These are phyloP conservation scores for Calamus simplicifolius DNA, from an alignment of 176 grass and related monocot genomes.

Conservation along the genomic window DNA sequence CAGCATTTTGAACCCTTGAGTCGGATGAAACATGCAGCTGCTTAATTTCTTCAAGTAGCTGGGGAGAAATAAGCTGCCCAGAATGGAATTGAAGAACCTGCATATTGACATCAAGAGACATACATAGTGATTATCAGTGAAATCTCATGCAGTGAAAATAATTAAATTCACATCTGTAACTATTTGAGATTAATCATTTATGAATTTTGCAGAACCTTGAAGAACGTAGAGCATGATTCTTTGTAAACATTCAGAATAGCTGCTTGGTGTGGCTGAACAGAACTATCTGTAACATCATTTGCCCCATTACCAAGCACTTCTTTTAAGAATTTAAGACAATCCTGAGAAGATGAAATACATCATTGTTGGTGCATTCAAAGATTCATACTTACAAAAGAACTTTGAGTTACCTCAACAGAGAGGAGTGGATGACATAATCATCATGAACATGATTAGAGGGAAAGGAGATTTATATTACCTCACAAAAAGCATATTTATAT, in stretches of 20 bases:
- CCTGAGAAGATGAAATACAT: constrained; percentile 27
- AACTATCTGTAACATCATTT: constrained; percentile 31
- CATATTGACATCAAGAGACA: neutral
- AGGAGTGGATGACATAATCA: constrained; percentile 6
- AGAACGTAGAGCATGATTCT: constrained; percentile 59
- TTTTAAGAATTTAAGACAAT: constrained; percentile 80
- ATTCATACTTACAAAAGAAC: no score
- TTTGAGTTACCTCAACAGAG: constrained; percentile 7
- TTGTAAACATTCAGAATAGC: constrained; percentile 34
- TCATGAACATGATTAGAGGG: neutral
- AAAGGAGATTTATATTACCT: constrained; percentile 46
- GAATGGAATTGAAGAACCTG: constrained; percentile 75
- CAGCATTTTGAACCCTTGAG: constrained; percentile 37
- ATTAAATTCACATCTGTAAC: no score
- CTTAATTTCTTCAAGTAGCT: constrained; percentile 63
- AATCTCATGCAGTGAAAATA: no score
- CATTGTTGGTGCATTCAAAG: no score
- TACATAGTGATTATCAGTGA: no score
- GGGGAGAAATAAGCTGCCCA: constrained; percentile 47
- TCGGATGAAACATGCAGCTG: constrained; percentile 39
- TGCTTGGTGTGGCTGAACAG: constrained; percentile 28
- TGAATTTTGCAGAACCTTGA: constrained; percentile 45
- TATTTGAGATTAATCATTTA: no score
- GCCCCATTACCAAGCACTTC: constrained; percentile 35
- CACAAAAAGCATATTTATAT: constrained; percentile 54